These are phyloP conservation scores for Trifolium fragiferum DNA, from an alignment of 306 rosid species.

Conservation along the genomic window DNA sequence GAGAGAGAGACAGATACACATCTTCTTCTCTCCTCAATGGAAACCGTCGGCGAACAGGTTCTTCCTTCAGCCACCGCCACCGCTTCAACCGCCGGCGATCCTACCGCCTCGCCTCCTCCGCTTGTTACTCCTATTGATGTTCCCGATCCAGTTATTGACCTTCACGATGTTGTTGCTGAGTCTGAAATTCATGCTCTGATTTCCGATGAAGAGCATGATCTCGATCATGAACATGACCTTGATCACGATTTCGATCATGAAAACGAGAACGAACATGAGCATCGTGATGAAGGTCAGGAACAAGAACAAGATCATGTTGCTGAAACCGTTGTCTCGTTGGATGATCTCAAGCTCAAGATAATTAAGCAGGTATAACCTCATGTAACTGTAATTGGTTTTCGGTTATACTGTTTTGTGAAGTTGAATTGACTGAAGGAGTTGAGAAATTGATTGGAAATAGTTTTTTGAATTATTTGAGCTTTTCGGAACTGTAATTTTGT, in stretches of 20 bases:
- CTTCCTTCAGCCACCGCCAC: slow-evolving; percentile 43
- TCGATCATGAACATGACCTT: slow-evolving; percentile 40
- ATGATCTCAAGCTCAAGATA: slow-evolving; percentile 82
- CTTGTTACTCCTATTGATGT: not conserved
- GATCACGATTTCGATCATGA: slow-evolving; percentile 28
- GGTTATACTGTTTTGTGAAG: not conserved
- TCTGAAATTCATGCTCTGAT: slow-evolving; percentile 53
- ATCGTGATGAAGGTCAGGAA: slow-evolving; percentile 44
- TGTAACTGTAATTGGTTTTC: slow-evolving; percentile 2
- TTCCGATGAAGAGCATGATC: slow-evolving; percentile 64
- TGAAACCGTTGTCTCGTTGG: slow-evolving; percentile 55
- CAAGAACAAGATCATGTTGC: slow-evolving; percentile 55
- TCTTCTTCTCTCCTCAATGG: slow-evolving; percentile 61
- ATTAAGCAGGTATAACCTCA: slow-evolving; percentile 64
- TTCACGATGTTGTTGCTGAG: slow-evolving; percentile 42
- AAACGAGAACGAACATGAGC: slow-evolving; percentile 51
- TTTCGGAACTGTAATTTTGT: not conserved
- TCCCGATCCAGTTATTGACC: slow-evolving; percentile 44
- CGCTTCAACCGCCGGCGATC: slow-evolving; percentile 39
- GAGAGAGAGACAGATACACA: slow-evolving; percentile 10
- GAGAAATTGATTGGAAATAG: not conserved
- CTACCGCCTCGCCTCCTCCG: slow-evolving; percentile 48
- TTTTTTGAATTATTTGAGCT: not conserved
- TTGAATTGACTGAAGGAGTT: not conserved
- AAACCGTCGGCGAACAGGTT: slow-evolving; percentile 68